phyloP scores from a whole-genome alignment of 192 early-diverging fungal genomes.

The Entomortierella lignicola region DNA sequence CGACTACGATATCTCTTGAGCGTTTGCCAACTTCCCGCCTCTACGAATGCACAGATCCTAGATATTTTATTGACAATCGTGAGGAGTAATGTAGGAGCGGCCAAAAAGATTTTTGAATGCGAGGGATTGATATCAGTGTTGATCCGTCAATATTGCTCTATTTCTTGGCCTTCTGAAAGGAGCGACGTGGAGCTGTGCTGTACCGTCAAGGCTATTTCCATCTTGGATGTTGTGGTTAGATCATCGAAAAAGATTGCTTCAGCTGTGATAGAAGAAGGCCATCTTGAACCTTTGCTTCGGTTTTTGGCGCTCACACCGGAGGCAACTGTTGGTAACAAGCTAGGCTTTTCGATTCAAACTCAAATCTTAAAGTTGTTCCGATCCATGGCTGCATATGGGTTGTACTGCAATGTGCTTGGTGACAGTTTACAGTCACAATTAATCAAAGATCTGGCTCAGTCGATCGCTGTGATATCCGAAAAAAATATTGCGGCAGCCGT shows the following conservation, averaged over 20 bases:
- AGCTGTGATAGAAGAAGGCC: slow-evolving; percentile 50
- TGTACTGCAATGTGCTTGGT: slow-evolving; percentile 59
- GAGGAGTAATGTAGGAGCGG: slow-evolving; percentile 51
- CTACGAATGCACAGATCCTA: slow-evolving; percentile 57
- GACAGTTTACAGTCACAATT: slow-evolving; percentile 50
- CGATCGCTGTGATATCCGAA: slow-evolving; percentile 4
- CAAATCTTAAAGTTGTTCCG: slow-evolving; percentile 59
- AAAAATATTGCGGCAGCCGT: slow-evolving; percentile 6
- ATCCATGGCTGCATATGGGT: slow-evolving; percentile 59
- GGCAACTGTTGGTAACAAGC: slow-evolving; percentile 25
- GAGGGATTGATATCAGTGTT: slow-evolving; percentile 60
- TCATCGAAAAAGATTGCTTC: slow-evolving; percentile 57
- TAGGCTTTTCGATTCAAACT: slow-evolving; percentile 32
- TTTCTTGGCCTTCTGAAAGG: slow-evolving; percentile 60
- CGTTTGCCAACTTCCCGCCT: slow-evolving; percentile 37
- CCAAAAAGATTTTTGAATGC: slow-evolving; percentile 60
- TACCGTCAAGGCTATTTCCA: slow-evolving; percentile 40
- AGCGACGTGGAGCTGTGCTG: slow-evolving; percentile 29
- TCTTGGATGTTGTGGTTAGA: slow-evolving; percentile 54
- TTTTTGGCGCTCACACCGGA: slow-evolving; percentile 60
- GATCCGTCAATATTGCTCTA: slow-evolving; percentile 42
- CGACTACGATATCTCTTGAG: slow-evolving; percentile 69
- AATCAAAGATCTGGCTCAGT: slow-evolving; percentile 31
- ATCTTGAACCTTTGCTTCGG: slow-evolving; percentile 56
- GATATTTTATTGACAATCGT: slow-evolving; percentile 62